phyloP scores from a whole-genome alignment of 176 grass and related monocot genomes.

The Bolboschoenus planiculmis region DNA sequence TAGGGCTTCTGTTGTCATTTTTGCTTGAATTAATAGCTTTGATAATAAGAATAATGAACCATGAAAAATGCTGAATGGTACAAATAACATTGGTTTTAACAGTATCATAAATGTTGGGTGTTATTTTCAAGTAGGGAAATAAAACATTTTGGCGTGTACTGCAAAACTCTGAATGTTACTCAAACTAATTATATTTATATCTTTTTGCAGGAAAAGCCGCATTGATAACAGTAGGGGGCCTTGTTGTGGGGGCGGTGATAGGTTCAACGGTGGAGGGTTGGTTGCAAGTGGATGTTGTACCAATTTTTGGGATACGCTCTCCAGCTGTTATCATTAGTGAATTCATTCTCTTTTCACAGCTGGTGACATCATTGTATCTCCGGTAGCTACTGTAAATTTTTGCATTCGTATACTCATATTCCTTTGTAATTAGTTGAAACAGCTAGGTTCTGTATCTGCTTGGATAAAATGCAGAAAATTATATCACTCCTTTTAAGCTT shows the following conservation, averaged over 20 bases:
- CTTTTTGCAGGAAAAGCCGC: conserved; percentile 80
- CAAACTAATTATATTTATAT: conserved; percentile 20
- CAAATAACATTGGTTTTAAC: background rate
- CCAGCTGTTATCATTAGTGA: conserved; percentile 82
- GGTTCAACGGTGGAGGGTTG: conserved; percentile 80
- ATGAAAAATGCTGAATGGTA: background rate
- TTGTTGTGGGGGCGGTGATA: conserved; percentile 56
- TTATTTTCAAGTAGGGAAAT: conserved; percentile 13
- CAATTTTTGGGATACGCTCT: conserved; percentile 79
- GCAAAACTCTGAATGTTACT: conserved; percentile 18
- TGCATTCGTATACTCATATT: conserved; percentile 7
- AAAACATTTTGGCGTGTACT: background rate
- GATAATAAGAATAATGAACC: background rate
- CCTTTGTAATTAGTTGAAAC: conserved; percentile 56
- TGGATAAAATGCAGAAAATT: background rate
- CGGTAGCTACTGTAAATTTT: conserved; percentile 31
- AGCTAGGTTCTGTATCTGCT: background rate
- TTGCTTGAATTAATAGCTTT: conserved; percentile 11
- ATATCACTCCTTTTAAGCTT: conserved; percentile 3
- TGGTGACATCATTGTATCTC: conserved; percentile 74
- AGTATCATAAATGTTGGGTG: conserved; percentile 26
- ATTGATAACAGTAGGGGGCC: conserved; percentile 63
- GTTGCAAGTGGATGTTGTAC: conserved; percentile 89
- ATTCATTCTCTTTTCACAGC: conserved; percentile 87
- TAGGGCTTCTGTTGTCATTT: background rate